Evolutionary conservation across 805 yeast genomes (phyloP), one percentile per base, ranked within the genome.

Genomic region (Wickerhamomyces canadensis): DNA sequence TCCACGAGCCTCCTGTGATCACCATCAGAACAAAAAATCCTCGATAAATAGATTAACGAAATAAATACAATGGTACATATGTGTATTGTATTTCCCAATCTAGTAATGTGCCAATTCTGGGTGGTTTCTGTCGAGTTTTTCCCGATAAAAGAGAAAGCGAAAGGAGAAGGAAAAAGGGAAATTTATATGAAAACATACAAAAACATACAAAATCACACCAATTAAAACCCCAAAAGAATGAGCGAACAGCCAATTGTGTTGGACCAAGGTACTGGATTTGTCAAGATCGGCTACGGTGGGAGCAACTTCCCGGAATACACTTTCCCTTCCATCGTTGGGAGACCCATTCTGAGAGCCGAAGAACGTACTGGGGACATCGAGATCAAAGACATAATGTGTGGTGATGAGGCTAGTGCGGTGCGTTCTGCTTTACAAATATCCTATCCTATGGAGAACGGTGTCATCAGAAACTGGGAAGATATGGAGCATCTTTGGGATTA

Each of bases 381-480:
- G 54, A 81, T 93, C 56, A 86, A 84, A 57, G 98, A 93, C 59
- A 86, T 93, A 52, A 93, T 93, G 98, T 89, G 96, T 55, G 98
- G 98, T 47, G 83, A 80, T 48, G 98, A 93, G 57, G 98, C 98
- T 34, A 76, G 85, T 47, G 84, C 84, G 19, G 95, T 85, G 25
- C 78, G 98, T 53, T 81, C 96, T 3, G 76, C 89, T 48, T 72
- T 93, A 42, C 96, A 93, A 64, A 78, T 93, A 40, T 80, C 89
- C n/a, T 93, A 93, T 56, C 98, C 98, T 11, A 89, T 93, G 98
- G 98, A 93, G 64, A 93, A 93, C 60, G 98, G 98, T 55, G 86
- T 93, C 53, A 91, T 93, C 59, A 83, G 80, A 57, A 87, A 89
- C 62, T 93, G 98, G 98, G 96, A 89, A 52, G 98, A 93, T 60